Base-by-base conservation (phyloP, 164 flowering plant genomes). In the Aristolochia fimbriata region DNA sequence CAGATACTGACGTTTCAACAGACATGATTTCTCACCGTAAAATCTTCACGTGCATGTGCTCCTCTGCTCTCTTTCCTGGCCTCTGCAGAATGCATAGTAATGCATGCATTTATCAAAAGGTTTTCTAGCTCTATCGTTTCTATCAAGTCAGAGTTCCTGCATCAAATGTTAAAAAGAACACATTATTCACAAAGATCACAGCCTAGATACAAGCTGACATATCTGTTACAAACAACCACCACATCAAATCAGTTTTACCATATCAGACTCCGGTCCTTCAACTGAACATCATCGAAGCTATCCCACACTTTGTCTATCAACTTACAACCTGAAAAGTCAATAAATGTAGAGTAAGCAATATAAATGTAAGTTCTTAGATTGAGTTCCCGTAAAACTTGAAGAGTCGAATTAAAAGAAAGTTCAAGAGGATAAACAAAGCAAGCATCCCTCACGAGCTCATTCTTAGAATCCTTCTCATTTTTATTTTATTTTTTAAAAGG, bases 61-160 rank as follows among this genome's bases (percentile, higher is more conserved):
- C 97, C 99, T 78, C 97, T 85, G 72, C 96, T 94, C 70, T 94
- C 99, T 69, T 91, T 94, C 71, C 97, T 79, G 45, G 99, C 97
- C 69, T 91, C 97, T 67, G 99, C 99, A 71, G 97, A 91, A 70
- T 94, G 97, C 99, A 94, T 86, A 45, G 99, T 91, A 55, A 94
- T 80, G 62, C 87, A 84, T 7, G 97, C 97, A 78, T 91, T 94
- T 55, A 91, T 94, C 77, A 91, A 68, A 63, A 94, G 91, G 72
- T 94, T 94, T 75, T 94, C 97, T 71, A 91, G 78, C 72, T 94
- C 99, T 16, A 94, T 55, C 13, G 97, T 86, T 74, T 94, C 97
- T 58, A 87, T 84, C 81, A 94, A 81, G 72, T 91, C 97, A 23
- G 99, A 79, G 76, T 94, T 94, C 99, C 99, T 94, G 78, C 23